Percentiles rank a stretch among this genome's conserved stretches.
phyloP scores from a whole-genome alignment of 83 land plant genomes.

The Larix sibirica region DNA sequence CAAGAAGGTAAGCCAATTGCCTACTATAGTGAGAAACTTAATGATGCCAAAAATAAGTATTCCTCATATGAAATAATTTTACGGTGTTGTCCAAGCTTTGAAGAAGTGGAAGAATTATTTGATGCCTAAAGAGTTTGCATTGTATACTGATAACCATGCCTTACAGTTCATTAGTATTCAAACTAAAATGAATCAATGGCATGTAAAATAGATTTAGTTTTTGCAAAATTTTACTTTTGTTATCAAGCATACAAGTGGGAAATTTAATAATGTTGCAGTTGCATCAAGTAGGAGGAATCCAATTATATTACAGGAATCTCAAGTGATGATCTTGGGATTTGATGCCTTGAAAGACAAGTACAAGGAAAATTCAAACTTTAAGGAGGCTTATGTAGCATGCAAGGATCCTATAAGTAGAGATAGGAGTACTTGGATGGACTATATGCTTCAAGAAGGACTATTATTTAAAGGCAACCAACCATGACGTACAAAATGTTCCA shows the following conservation, averaged over 20 bases:
- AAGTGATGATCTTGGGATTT: not conserved
- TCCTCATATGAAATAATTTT: not conserved
- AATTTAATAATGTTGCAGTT: constrained; percentile 8
- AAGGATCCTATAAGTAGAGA: no score
- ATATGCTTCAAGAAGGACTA: not conserved
- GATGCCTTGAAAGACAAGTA: not conserved
- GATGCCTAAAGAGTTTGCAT: not conserved
- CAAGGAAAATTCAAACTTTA: not conserved
- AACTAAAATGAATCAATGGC: not conserved
- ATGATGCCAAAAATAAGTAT: not conserved
- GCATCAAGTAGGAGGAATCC: constrained; percentile 8
- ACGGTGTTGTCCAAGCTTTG: not conserved
- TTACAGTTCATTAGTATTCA: not conserved
- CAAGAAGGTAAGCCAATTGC: not conserved
- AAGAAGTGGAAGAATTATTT: not conserved
- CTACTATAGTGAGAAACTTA: no score
- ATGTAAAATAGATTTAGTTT: constrained; percentile 14
- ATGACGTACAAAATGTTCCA: not conserved
- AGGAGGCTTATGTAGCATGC: not conserved
- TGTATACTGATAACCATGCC: not conserved
- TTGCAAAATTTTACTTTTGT: constrained; percentile 18
- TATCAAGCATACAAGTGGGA: constrained; percentile 3
- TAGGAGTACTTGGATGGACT: not conserved
- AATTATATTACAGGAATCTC: not conserved
- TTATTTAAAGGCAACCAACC: not conserved